A percentile compares a stretch with the other conserved stretches of the same genome.
Conservation (phyloP, 371 early-diverging fungal genomes). For the Parasitella parasitica region DNA sequence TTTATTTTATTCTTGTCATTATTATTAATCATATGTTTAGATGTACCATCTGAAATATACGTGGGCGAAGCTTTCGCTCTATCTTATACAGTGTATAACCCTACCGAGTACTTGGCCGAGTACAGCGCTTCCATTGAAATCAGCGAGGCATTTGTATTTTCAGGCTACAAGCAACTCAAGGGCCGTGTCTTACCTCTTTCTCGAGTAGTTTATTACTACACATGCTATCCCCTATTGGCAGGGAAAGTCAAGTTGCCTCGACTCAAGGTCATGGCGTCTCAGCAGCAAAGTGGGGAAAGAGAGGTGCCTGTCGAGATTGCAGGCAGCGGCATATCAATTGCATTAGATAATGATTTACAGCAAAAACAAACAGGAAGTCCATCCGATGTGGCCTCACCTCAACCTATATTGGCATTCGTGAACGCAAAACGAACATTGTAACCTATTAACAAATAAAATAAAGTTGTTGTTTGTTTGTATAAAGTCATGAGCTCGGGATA, state of each 20-base stretch:
- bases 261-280: slow-evolving; percentile 46
- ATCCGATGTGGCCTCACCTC: background rate
- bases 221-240: slow-evolving; percentile 48
- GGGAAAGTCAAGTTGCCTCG: slow-evolving; percentile 56
- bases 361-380: slow-evolving; percentile 2
- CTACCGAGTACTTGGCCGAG: slow-evolving; percentile 56
- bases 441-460: background rate
- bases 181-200: slow-evolving; percentile 60
- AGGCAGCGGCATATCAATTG: slow-evolving; percentile 17
- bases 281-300: slow-evolving; percentile 36
- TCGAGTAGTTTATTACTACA: slow-evolving; percentile 33
- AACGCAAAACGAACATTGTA: slow-evolving; percentile 16
- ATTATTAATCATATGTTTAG: too few species aligned
- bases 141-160: slow-evolving; percentile 73
- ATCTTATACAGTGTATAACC: slow-evolving; percentile 62
- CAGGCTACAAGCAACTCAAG: slow-evolving; percentile 64
- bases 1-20: too few species aligned
- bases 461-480: background rate
- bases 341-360: slow-evolving; percentile 26
- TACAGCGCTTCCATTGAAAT: slow-evolving; percentile 61
- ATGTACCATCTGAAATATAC: slow-evolving; percentile 52
- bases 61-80: slow-evolving; percentile 64
- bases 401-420: slow-evolving; percentile 15
- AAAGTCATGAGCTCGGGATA: background rate
- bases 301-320: slow-evolving; percentile 36